phyloP scores from a whole-genome alignment of 2,329 filamentous ascomycete genomes.

The Phialophora tarda region DNA sequence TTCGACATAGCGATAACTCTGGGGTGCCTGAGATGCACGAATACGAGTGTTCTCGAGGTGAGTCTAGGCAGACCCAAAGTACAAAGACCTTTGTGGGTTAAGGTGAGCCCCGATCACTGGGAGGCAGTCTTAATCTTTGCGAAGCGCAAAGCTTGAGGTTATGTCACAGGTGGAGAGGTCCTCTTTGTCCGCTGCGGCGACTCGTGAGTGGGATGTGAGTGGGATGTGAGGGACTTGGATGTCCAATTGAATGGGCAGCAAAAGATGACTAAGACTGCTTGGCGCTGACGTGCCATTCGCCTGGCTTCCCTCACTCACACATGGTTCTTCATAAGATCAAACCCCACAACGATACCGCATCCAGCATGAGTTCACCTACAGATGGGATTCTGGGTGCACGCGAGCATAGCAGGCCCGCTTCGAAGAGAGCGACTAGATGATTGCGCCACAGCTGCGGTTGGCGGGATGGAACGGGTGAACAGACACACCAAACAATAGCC shows the following conservation, averaged over 20 bases:
- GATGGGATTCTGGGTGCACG: no score
- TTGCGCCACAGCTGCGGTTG: no score
- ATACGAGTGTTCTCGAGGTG: neutral
- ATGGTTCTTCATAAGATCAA: no score
- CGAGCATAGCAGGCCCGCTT: no score
- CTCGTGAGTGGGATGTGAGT: neutral
- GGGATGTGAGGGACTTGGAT: neutral
- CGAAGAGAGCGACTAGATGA: no score
- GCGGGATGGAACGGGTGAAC: no score
- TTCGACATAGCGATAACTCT: constrained; percentile 48
- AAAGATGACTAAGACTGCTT: no score
- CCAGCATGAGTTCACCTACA: no score
- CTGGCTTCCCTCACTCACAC: no score
- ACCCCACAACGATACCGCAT: no score
- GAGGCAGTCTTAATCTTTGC: neutral
- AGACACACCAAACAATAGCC: no score
- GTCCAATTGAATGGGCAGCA: neutral
- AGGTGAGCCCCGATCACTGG: neutral
- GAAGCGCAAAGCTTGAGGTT: neutral
- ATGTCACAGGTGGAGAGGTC: constrained; percentile 1
- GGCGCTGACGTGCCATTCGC: no score
- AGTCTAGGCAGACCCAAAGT: neutral
- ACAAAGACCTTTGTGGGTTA: neutral
- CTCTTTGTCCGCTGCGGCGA: neutral
- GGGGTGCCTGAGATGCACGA: neutral